Percentiles rank a stretch among this genome's conserved stretches.
These are phyloP conservation scores for Boletus tomentosulus DNA, from an alignment of 768 basidiomycete genomes.

Conservation along the genomic window DNA sequence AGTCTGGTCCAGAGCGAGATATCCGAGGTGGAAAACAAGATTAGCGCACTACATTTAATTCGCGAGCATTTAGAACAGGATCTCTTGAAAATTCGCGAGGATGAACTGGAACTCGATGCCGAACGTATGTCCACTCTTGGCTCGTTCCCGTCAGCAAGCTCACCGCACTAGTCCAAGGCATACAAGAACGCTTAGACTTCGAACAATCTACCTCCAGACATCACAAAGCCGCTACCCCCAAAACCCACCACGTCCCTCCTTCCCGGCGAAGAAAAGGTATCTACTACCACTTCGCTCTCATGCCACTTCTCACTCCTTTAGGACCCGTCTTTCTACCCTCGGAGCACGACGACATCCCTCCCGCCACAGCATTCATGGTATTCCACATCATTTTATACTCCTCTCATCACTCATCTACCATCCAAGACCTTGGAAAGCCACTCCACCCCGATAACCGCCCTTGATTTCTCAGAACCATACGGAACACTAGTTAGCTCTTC, in stretches of 20 bases:
- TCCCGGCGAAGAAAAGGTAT: constrained; percentile 34
- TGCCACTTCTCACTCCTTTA: constrained; percentile 22
- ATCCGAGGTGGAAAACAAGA: constrained; percentile 84
- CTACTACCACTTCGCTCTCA: neutral
- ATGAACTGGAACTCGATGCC: constrained; percentile 95
- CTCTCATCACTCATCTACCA: constrained; percentile 9
- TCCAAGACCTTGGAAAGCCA: constrained; percentile 80
- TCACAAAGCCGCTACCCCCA: constrained; percentile 11
- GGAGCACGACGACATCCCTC: constrained; percentile 93
- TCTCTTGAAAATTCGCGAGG: constrained; percentile 85
- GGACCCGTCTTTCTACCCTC: constrained; percentile 96
- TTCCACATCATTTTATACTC: constrained; percentile 6
- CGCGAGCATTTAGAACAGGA: constrained; percentile 76
- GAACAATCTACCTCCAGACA: constrained; percentile 46
- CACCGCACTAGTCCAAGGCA: constrained; percentile 68
- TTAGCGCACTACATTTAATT: constrained; percentile 77
- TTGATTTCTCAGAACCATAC: constrained; percentile 97
- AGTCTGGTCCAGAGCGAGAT: constrained; percentile 85
- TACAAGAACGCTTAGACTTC: constrained; percentile 76
- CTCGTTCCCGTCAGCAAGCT: neutral
- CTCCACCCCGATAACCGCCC: constrained; percentile 72
- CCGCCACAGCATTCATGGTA: constrained; percentile 97
- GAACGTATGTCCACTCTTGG: constrained; percentile 60
- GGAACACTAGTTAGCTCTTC: constrained; percentile 88
- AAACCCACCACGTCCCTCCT: constrained; percentile 19